Evolutionary conservation across 345 rosid genomes (phyloP), one percentile per base, ranked within the genome.

Genomic region (Hibiscus tridactylites): DNA sequence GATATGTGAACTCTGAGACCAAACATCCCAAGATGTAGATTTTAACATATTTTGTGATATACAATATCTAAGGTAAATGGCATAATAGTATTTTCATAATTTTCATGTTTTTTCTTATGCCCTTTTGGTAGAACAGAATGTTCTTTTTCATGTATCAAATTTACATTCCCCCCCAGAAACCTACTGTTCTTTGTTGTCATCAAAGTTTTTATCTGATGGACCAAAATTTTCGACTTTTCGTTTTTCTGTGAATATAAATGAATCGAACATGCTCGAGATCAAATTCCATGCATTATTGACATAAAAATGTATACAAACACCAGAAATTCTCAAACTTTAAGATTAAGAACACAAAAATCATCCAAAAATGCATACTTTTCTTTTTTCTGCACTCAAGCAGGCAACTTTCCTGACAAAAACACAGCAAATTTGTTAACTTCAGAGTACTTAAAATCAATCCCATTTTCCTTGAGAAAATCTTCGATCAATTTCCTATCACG

Each of bases 341-440:
- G 3, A 49, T 16, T 8, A 8, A 47, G 28, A 67, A 6, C 33
- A 15, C n/a, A 1, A 26, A 3, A 67, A 7, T 28, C 16, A 26
- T 8, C 10, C 3, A 6, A 33, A 17, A 53, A 33, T 10, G 39
- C 49, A 31, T 33, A 9, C 1, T 24, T 33, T 69, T 8, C 0
- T 56, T 6, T n/a, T 8, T 31, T 31, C 8, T 39, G 21, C 28
- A 13, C 56, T 73, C 81, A 79, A 2, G 42, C 21, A 54, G 87
- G 81, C 72, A 84, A 53, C 74, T 81, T 84, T 70, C 90, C 84
- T 12, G 91, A 79, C 58, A 82, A 81, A 35, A 89, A 87, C 44
- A 83, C 82, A 0, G 83, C 88, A 64, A 89, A 89, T 81, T 89
- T 89, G 73, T 87, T 84, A 71, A 79, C 8, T n/a, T 76, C 71